Conservation (phyloP, 1,284 basidiomycete species). For the Inonotus hispidus region DNA sequence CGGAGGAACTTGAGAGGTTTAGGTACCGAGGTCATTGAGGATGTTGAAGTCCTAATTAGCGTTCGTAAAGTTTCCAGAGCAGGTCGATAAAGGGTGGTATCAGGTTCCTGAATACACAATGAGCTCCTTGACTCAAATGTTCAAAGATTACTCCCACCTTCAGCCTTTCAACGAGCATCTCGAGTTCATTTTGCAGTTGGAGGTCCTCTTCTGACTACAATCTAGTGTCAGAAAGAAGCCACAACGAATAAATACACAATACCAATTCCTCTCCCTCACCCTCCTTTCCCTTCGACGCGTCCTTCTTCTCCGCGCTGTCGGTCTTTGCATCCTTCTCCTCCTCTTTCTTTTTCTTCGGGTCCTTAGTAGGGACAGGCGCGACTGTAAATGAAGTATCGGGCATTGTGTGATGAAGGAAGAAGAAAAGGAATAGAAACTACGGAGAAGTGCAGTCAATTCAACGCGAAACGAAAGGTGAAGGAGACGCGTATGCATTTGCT, state of each 20-base stretch:
- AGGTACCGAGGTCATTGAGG: conserved; percentile 99
- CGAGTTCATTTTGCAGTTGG: conserved; percentile 91
- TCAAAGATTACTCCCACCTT: conserved; percentile 49
- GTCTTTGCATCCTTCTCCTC: conserved; percentile 34
- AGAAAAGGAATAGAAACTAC: not conserved
- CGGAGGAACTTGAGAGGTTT: conserved; percentile 99
- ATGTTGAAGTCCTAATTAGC: conserved; percentile 94
- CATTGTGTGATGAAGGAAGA: conserved; percentile 1
- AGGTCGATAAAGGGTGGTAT: conserved; percentile 81
- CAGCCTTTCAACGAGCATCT: conserved; percentile 95
- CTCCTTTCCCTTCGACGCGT: conserved; percentile 40
- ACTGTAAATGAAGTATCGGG: conserved; percentile 14
- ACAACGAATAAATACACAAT: conserved; percentile 28
- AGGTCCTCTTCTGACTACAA: conserved; percentile 89
- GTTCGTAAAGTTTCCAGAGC: conserved; percentile 93
- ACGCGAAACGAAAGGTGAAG: conserved; percentile 2
- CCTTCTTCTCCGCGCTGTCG: conserved; percentile 38
- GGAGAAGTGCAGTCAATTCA: not conserved
- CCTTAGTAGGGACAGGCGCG: conserved; percentile 54
- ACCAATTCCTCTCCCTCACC: conserved; percentile 82
- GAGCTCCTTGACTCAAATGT: conserved; percentile 8
- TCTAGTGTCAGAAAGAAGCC: not conserved
- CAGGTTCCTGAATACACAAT: conserved; percentile 63
- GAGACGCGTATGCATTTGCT: conserved; percentile 13
- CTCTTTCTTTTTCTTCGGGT: conserved; percentile 68